Base-by-base conservation (phyloP, 1,284 basidiomycete genomes). In the Schizopora paradoxa region DNA sequence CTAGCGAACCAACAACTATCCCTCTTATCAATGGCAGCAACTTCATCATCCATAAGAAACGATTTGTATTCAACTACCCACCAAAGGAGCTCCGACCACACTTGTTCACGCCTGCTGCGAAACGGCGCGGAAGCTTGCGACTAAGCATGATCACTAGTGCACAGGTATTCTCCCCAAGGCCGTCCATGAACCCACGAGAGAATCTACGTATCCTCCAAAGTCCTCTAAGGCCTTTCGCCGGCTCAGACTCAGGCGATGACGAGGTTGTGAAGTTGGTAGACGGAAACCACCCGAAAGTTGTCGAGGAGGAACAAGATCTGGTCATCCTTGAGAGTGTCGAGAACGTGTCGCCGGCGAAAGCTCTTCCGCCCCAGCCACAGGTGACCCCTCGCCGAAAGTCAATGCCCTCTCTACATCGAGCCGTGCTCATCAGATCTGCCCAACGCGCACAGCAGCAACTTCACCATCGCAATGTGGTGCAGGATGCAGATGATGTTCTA, bases 81-180 rank as follows among this genome's bases (percentile, higher is more conserved):
- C 82, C 84, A 2, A 85, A 84, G 56, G 77, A 83, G 43, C 64
- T 82, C n/a, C 74, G 82, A 27, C 66, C 73, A 4, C 65, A 69
- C 1, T 61, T 84, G 10, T 62, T 76, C 76, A 8, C 79, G 78
- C 28, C 65, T 57, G 49, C 66, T 56, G 34, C 57, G 53, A 36
- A 67, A 59, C 51, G 59, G 4, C 58, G 62, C 16, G 70, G 76
- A 16, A 68, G 73, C 3, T 68, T 81, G 2, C 75, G 84, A 22
- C 70, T 87, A 50, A 84, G 80, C 5, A 82, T 87, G 79, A 84
- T 87, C 34, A 70, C 77, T 26, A 79, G 77, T 47, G 81, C 81
- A 0, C 73, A 83, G 53, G 82, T 87, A 4, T 85, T 86, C 59
- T 76, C 77, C 1, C 84, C 82, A 0, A 60, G 74, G 6, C 79